phyloP scores from a whole-genome alignment of 2,329 filamentous ascomycete genomes.

The Ophiostoma sp. region DNA sequence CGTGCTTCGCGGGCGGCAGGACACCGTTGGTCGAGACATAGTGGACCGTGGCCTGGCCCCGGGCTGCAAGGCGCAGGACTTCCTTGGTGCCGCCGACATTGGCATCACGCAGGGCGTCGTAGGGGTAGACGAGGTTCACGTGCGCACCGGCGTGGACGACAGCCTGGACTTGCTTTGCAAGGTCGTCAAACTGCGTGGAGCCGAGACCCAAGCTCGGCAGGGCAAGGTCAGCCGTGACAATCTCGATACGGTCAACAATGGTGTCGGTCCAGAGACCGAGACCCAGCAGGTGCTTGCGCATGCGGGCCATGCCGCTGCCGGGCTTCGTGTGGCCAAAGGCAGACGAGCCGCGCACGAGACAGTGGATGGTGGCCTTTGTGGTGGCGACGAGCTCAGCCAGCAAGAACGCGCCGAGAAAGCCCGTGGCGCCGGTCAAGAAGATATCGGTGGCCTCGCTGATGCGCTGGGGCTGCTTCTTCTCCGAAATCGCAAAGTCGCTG shows the following conservation, averaged over 20 bases:
- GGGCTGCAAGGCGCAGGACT: conserved; percentile 62
- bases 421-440: conserved; percentile 68
- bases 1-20: conserved; percentile 61
- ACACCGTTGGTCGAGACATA: conserved; percentile 79
- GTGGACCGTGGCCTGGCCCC: conserved; percentile 64
- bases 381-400: conserved; percentile 62
- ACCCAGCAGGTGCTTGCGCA: conserved; percentile 72
- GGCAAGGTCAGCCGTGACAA: conserved; percentile 67
- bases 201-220: conserved; percentile 63
- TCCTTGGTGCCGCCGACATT: conserved; percentile 77
- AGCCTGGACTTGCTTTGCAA: conserved; percentile 62
- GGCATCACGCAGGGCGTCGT: conserved; percentile 65
- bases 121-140: conserved; percentile 76
- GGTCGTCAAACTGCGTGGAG: conserved; percentile 57
- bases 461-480: conserved; percentile 43
- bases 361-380: conserved; percentile 64
- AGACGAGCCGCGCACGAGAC: conserved; percentile 59
- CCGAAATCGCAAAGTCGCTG: conserved; percentile 58
- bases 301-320: conserved; percentile 64
- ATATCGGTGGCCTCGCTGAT: conserved; percentile 62
- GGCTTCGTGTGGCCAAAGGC: conserved; percentile 23
- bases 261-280: conserved; percentile 71
- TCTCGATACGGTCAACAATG: conserved; percentile 71
- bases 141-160: conserved; percentile 73
- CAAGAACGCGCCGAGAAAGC: conserved; percentile 70